Evolutionary conservation across 2,329 filamentous ascomycete species (phyloP).

Genomic region (Beauveria pseudobassiana): DNA sequence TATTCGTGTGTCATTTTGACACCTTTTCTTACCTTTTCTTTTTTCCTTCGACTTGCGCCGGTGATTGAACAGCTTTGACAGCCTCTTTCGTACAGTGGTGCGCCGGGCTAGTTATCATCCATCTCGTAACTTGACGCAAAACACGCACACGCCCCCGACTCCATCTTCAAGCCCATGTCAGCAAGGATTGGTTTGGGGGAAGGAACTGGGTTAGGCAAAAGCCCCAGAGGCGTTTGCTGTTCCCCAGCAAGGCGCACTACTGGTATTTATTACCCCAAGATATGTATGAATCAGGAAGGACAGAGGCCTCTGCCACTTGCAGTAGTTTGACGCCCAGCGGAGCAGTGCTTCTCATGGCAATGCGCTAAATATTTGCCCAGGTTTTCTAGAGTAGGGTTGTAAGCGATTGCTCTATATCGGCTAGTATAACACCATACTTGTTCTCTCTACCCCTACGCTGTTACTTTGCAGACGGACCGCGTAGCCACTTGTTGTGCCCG

Average conservation of each 20-base stretch:
- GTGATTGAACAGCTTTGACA: neutral
- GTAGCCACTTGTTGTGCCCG: too few species aligned
- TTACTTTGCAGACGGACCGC: neutral
- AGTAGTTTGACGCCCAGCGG: neutral
- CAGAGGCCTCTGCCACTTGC: neutral
- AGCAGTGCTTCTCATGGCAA: neutral
- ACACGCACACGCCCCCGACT: neutral
- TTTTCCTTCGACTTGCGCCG: neutral
- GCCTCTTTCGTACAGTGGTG: neutral
- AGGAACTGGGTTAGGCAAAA: neutral
- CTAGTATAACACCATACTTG: neutral
- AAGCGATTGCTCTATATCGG: neutral
- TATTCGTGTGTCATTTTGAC: neutral
- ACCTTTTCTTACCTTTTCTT: neutral
- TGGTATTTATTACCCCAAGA: neutral
- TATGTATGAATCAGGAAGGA: slow-evolving; percentile 5
- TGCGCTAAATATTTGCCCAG: neutral
- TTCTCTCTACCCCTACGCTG: neutral
- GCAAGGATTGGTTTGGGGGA: neutral
- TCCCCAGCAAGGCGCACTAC: neutral
- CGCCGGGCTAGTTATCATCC: neutral
- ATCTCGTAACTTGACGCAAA: neutral
- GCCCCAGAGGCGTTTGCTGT: neutral
- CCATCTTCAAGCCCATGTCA: neutral
- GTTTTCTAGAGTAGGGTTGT: neutral